Evolutionary conservation across 305 asterid genomes (phyloP).

Genomic region (Coffea humblotiana): DNA sequence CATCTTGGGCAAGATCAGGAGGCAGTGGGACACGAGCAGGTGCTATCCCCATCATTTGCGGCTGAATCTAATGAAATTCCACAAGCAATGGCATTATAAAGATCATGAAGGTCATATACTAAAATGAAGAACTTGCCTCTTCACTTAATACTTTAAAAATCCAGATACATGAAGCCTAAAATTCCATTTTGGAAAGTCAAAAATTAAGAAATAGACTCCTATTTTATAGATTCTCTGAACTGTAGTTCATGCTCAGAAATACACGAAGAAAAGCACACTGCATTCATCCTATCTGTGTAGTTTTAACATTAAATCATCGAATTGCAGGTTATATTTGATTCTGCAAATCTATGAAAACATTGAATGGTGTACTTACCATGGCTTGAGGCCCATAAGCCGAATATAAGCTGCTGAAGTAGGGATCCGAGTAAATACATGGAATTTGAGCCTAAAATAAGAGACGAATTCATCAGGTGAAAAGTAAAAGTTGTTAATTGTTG

Average conservation of each 20-base stretch:
- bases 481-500: not conserved
- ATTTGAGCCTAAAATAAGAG: constrained; percentile 40
- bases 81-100: not conserved
- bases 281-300: not conserved
- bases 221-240: not conserved
- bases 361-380: constrained; percentile 42
- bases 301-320: not conserved
- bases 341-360: constrained; percentile 3
- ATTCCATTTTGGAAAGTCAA: not conserved
- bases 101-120: not conserved
- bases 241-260: not conserved
- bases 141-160: not conserved
- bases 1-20: constrained; percentile 27
- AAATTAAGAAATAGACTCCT: not conserved
- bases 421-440: constrained; percentile 63
- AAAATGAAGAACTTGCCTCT: not conserved
- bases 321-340: not conserved
- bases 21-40: constrained; percentile 34
- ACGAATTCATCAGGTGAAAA: constrained; percentile 23
- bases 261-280: not conserved
- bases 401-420: constrained; percentile 54
- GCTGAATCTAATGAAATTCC: constrained; percentile 22
- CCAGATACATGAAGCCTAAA: not conserved
- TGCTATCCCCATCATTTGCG: constrained; percentile 24
- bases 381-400: constrained; percentile 69